phyloP scores from a whole-genome alignment of 2,329 filamentous ascomycete genomes.

The Pseudogymnoascus sp. region DNA sequence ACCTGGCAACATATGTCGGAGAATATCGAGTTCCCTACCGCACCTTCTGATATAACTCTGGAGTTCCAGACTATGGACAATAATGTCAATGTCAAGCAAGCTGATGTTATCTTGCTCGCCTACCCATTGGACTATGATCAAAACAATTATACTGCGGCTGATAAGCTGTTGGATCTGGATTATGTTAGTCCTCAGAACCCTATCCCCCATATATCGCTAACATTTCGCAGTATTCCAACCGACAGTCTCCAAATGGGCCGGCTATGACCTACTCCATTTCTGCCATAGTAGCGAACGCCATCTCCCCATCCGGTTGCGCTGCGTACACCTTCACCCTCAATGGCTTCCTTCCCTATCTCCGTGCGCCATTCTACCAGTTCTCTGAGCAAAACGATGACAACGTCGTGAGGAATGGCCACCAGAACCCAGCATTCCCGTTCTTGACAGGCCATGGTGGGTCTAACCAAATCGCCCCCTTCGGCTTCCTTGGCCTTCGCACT shows the following conservation, averaged over 20 bases:
- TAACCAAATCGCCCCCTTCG: conserved; percentile 58
- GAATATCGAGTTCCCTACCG: conserved; percentile 47
- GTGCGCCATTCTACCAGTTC: conserved; percentile 61
- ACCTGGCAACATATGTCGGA: conserved; percentile 49
- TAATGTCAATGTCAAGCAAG: conserved; percentile 58
- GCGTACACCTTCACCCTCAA: conserved; percentile 60
- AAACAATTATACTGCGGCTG: conserved; percentile 43
- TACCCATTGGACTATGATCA: conserved; percentile 54
- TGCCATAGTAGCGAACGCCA: conserved; percentile 55
- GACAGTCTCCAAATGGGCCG: conserved; percentile 58
- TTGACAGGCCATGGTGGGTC: conserved; percentile 62
- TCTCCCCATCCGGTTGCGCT: conserved; percentile 58
- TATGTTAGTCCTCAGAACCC: conserved; percentile 36
- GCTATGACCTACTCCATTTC: conserved; percentile 68
- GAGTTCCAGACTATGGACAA: conserved; percentile 61
- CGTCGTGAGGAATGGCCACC: conserved; percentile 49
- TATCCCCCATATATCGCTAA: conserved; percentile 13
- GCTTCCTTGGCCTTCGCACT: conserved; percentile 56
- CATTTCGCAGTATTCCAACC: conserved; percentile 48
- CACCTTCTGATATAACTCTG: conserved; percentile 48
- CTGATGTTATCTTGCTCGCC: conserved; percentile 58
- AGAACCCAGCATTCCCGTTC: conserved; percentile 59
- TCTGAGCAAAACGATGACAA: conserved; percentile 61
- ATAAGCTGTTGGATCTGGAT: conserved; percentile 44
- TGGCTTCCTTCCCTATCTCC: conserved; percentile 53